Percentiles rank a stretch among this genome's conserved stretches.
These are phyloP conservation scores for Sporobolomyces phaffii DNA, from an alignment of 768 basidiomycete genomes.

Conservation along the genomic window DNA sequence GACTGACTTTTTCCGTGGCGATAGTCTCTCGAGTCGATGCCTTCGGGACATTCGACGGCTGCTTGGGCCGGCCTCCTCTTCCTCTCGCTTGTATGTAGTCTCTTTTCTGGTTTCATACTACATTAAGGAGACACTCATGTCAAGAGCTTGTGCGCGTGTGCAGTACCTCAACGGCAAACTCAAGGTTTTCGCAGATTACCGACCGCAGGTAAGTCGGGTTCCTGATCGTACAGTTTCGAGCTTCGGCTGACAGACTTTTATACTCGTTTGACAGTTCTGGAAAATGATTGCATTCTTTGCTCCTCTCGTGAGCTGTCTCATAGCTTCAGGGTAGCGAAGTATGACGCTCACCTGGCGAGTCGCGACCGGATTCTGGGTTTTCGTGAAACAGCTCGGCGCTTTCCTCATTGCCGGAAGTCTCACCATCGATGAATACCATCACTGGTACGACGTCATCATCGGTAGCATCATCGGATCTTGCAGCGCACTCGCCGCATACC, in stretches of 20 bases:
- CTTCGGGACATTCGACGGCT: constrained; percentile 58
- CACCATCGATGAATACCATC: constrained; percentile 57
- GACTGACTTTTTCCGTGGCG: neutral
- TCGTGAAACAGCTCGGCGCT: constrained; percentile 47
- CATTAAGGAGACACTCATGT: too few species aligned
- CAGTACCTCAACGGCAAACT: constrained; percentile 53
- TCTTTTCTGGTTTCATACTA: constrained; percentile 42
- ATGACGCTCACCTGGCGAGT: too few species aligned
- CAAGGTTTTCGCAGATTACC: constrained; percentile 58
- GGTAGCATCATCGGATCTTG: constrained; percentile 54
- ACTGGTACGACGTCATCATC: constrained; percentile 58
- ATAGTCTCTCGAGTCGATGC: constrained; percentile 52
- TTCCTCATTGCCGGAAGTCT: constrained; percentile 56
- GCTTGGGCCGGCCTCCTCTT: constrained; percentile 57
- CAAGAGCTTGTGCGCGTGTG: neutral
- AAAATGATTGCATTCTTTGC: constrained; percentile 59
- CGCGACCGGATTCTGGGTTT: neutral
- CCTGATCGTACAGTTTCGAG: too few species aligned
- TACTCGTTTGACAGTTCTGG: constrained; percentile 51
- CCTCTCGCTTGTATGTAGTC: constrained; percentile 43
- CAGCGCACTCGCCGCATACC: constrained; percentile 50
- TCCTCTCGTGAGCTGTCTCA: constrained; percentile 49
- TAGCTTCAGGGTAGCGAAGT: too few species aligned
- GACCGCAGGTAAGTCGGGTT: constrained; percentile 46
- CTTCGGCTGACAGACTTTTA: too few species aligned